Conservation (phyloP, 306 rosid genomes). For the Cercis canadensis region DNA sequence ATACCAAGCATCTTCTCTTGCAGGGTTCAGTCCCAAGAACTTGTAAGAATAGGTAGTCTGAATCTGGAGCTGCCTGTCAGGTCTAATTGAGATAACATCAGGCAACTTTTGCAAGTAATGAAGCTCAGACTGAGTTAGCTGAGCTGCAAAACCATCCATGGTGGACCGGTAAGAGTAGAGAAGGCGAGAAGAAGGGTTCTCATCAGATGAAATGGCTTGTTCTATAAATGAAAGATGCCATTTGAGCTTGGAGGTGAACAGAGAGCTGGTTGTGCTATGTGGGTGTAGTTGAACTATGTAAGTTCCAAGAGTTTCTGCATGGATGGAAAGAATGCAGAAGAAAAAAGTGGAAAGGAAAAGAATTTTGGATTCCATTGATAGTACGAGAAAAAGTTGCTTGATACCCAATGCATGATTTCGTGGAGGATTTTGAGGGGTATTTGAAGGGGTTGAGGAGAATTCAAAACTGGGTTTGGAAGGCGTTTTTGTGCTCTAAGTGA, state of each 20-base stretch:
- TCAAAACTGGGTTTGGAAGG: constrained; percentile 45
- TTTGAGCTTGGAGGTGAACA: constrained; percentile 60
- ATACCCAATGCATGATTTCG: constrained; percentile 44
- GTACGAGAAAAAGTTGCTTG: constrained; percentile 38
- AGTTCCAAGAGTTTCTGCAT: constrained; percentile 67
- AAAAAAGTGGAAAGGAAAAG: constrained; percentile 50
- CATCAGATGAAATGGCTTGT: constrained; percentile 53
- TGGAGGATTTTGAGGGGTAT: constrained; percentile 59
- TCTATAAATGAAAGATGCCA: constrained; percentile 87
- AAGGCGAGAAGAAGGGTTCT: constrained; percentile 72
- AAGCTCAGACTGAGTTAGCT: constrained; percentile 66
- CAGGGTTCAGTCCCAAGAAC: constrained; percentile 72
- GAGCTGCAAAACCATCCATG: constrained; percentile 93
- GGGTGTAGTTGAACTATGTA: constrained; percentile 91
- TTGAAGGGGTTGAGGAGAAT: constrained; percentile 66
- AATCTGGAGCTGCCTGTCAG: constrained; percentile 56
- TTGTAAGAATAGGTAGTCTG: constrained; percentile 90
- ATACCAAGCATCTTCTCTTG: constrained; percentile 62
- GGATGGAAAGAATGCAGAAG: constrained; percentile 44
- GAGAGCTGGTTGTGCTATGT: constrained; percentile 50
- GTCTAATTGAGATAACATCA: constrained; percentile 73
- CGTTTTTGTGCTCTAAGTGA: too few relatives aligned
- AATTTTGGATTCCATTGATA: constrained; percentile 60
- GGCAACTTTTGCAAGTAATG: constrained; percentile 60
- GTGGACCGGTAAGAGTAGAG: constrained; percentile 84